Conservation (phyloP, 2,329 filamentous ascomycete species). For the Colletotrichum lini region DNA sequence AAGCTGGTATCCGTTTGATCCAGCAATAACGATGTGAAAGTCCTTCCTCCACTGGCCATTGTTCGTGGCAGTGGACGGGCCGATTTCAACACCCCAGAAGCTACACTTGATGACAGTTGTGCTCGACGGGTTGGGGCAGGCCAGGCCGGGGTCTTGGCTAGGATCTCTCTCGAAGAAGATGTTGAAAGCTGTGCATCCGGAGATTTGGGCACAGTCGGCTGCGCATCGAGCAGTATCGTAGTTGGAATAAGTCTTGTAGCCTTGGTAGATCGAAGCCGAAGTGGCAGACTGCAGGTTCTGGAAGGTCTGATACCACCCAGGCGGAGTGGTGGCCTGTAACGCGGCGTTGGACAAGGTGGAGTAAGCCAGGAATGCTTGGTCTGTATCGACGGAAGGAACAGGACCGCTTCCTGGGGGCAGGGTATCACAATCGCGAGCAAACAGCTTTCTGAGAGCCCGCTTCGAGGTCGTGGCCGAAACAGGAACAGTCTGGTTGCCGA, state of each 20-base stretch:
- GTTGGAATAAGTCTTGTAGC: conserved; percentile 24
- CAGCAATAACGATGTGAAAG: conserved; percentile 37
- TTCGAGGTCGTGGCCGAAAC: conserved; percentile 6
- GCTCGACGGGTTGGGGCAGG: conserved; percentile 17
- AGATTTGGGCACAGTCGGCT: conserved; percentile 7
- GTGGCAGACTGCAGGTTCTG: conserved; percentile 32
- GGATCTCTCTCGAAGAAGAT: conserved; percentile 34
- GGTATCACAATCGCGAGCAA: conserved; percentile 10
- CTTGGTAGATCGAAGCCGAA: conserved; percentile 15
- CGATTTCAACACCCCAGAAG: conserved; percentile 25
- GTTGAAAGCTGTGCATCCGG: conserved; percentile 28
- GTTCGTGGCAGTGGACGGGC: conserved; percentile 36
- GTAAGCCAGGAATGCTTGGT: conserved; percentile 13
- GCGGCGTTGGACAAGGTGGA: conserved; percentile 17
- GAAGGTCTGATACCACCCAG: conserved; percentile 30
- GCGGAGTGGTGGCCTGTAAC: conserved; percentile 4
- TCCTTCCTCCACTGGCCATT: conserved; percentile 28
- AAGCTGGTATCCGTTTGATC: conserved; percentile 39
- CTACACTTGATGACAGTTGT: conserved; percentile 31
- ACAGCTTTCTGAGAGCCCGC: not conserved
- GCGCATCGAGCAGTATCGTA: conserved; percentile 24
- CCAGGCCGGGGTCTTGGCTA: conserved; percentile 2
- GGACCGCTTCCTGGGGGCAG: conserved; percentile 19
- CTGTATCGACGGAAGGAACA: conserved; percentile 17
- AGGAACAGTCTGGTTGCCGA: conserved; percentile 22